Evolutionary conservation across 306 rosid genomes (phyloP), one percentile per base, ranked within the genome.

Genomic region (Vigna reflexopilosa): DNA sequence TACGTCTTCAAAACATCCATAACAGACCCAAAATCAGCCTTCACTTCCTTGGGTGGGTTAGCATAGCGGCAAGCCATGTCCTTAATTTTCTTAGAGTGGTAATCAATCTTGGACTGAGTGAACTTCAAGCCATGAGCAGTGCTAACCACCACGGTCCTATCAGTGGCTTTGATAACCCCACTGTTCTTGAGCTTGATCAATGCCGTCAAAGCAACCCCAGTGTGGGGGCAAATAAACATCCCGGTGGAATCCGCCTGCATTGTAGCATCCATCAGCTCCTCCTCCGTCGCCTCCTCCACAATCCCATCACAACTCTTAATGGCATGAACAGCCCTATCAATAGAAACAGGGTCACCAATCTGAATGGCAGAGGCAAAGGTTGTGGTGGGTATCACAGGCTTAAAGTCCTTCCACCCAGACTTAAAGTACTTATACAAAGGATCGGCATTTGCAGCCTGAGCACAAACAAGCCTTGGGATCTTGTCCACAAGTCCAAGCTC

Each of bases 81-180:
- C 88, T 78, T 85, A 64, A 93, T 93, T 14, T 82, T 66, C 44
- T 77, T 83, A n/a, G 93, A 93, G 77, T 93, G 97, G 83, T 93
- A 93, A 82, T 89, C 94, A 58, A 77, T 86, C 81, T 93, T 93
- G 3, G 98, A 90, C 80, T 93, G 94, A 16, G 94, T 88, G 64
- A 93, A 93, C 84, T 93, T 93, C 90, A 93, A 83, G 3, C 98
- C 98, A 77, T 93, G 98, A 42, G 96, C 98, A 15, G 98, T 90
- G 63, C 98, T 93, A 61, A 93, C 98, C 5, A 91, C 98, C 74
- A 93, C 96, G 7, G 98, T 93, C 75, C 89, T 70, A 81, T 93
- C 96, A 0, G 85, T 89, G 1, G 90, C 79, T 64, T 81, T 88
- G 15, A 93, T 93, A 50, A 91, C 84, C 80, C 94, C 96, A 32